Evolutionary conservation across 1,139 yeast genomes (phyloP), one percentile per base, ranked within the genome.

Genomic region (Pichia kudriavzevii): DNA sequence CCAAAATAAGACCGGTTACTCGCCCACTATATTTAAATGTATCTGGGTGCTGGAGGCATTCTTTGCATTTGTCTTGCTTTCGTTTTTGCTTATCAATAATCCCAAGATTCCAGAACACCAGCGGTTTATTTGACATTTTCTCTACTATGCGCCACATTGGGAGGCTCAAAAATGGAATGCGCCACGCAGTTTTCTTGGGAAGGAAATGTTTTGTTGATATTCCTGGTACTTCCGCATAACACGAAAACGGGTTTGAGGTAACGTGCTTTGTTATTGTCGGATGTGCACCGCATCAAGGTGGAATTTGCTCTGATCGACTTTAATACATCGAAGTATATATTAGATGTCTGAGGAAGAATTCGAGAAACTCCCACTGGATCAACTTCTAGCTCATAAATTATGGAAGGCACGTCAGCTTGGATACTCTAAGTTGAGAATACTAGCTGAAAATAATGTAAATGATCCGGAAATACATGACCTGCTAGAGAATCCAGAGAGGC

Each of bases 331-430:
- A n/a, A n/a, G n/a, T n/a, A n/a, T n/a, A n/a, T n/a, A n/a, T n/a
- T n/a, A n/a, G n/a, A 39, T 40, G 43, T 17, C 31, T 10, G 43
- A 35, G 7, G 41, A 39, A 17, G 43, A 42, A 5, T 36, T 36
- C 7, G 94, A 79, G 26, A 53, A 67, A 9, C 62, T 87, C 36
- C 77, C 94, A 2, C 56, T 85, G 22, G 75, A 71, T 14, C 85
- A 82, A 36, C 64, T 85, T 32, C 60, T 83, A 31, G 22, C 12
- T 2, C 34, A 39, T 12, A 39, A 51, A 49, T 32, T 46, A n/a
- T 93, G 98, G 98, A 88, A 87, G 58, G 96, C 78, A 11, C 75
- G 99, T 41, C 65, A 74, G 37, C 72, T 66, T 12, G 96, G 93
- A 0, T 91, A 88, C 55, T 81, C 77, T 38, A 91, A 83, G 47